Conservation (phyloP, 306 rosid genomes). For the Quercus engelmannii region DNA sequence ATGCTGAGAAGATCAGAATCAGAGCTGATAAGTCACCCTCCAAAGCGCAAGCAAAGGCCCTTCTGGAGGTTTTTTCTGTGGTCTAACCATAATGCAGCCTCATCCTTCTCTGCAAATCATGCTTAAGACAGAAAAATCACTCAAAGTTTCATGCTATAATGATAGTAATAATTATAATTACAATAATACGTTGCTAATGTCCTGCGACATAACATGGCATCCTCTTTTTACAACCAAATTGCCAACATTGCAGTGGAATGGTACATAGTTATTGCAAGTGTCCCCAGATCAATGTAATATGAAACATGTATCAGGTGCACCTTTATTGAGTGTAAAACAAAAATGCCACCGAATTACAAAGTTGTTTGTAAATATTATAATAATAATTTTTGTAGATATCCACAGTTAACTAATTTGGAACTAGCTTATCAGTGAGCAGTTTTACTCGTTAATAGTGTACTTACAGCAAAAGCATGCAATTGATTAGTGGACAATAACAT, state of each 20-base stretch:
- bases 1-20: conserved; percentile 50
- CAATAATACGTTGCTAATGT: background rate
- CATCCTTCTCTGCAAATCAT: conserved; percentile 38
- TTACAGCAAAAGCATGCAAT: background rate
- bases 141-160: background rate
- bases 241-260: conserved; percentile 8
- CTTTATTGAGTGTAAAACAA: background rate
- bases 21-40: conserved; percentile 21
- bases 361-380: background rate
- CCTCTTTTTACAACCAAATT: conserved; percentile 16
- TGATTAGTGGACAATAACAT: background rate
- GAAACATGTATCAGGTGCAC: background rate
- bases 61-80: conserved; percentile 65
- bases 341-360: background rate
- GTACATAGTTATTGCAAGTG: conserved; percentile 12
- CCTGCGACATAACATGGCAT: conserved; percentile 19
- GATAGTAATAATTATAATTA: no score
- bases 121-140: conserved; percentile 9
- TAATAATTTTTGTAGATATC: background rate
- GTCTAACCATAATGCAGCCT: conserved; percentile 38
- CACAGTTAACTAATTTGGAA: background rate
- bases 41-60: conserved; percentile 46
- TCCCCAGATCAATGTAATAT: conserved; percentile 7
- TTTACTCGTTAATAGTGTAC: background rate
- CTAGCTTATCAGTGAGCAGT: background rate